A percentile compares a stretch with the other conserved stretches of the same genome.
Conservation (phyloP, 2,329 filamentous ascomycete species). For the Metarhizium humberi region DNA sequence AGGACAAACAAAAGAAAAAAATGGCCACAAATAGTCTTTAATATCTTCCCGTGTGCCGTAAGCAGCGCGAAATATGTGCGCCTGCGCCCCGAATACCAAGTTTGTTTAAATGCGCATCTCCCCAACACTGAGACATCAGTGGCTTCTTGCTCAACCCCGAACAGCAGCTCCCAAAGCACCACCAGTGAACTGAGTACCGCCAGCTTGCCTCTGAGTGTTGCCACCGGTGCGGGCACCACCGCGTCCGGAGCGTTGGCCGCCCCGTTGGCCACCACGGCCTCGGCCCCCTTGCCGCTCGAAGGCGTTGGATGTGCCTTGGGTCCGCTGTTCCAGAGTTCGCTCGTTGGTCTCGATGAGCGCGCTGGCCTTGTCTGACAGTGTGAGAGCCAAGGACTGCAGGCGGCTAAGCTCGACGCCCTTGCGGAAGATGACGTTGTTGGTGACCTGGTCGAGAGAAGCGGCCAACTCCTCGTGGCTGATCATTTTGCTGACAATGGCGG, state of each 20-base stretch:
- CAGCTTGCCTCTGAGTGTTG: slow-evolving; percentile 55
- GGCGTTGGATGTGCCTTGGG: slow-evolving; percentile 88
- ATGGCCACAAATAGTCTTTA: neutral
- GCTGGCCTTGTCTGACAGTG: slow-evolving; percentile 92
- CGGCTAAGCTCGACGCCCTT: slow-evolving; percentile 97
- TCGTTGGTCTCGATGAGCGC: slow-evolving; percentile 95
- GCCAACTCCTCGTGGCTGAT: slow-evolving; percentile 98
- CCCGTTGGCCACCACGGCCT: slow-evolving; percentile 55
- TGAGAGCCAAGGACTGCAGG: slow-evolving; percentile 88
- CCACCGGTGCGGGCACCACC: slow-evolving; percentile 51
- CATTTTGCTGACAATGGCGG: slow-evolving; percentile 97
- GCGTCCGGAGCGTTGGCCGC: slow-evolving; percentile 52
- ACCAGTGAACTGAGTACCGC: slow-evolving; percentile 73
- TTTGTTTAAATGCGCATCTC: slow-evolving; percentile 1
- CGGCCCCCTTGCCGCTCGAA: slow-evolving; percentile 88
- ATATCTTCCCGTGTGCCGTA: neutral
- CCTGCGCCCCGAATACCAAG: slow-evolving; percentile 3
- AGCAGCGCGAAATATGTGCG: slow-evolving; percentile 2
- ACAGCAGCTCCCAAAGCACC: slow-evolving; percentile 66
- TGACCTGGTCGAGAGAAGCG: slow-evolving; percentile 95
- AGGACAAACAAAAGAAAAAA: neutral
- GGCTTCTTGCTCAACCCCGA: slow-evolving; percentile 36
- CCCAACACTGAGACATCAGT: neutral
- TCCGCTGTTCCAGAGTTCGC: slow-evolving; percentile 91
- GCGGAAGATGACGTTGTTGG: slow-evolving; percentile 94